These are phyloP conservation scores for Zostera marina DNA, from an alignment of 116 monocot genomes.

Conservation along the genomic window DNA sequence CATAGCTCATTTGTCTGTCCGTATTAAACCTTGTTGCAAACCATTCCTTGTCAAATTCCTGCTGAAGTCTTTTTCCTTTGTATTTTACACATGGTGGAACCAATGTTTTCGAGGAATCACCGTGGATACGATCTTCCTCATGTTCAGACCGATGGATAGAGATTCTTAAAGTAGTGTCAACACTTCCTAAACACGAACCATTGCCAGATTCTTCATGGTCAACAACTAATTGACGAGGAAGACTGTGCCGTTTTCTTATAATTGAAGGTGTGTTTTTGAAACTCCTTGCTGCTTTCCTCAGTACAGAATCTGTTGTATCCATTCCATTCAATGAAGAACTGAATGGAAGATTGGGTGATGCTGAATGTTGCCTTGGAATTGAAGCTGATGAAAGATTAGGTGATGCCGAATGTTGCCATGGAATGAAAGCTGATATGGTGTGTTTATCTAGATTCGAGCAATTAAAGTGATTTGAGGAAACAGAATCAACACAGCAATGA, in stretches of 20 bases:
- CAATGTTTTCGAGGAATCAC: background rate
- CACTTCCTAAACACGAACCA: constrained; percentile 4
- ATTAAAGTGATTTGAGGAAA: background rate
- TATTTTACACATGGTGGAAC: background rate
- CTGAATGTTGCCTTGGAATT: too few relatives aligned
- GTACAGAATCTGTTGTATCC: constrained; percentile 2
- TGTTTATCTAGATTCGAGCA: background rate
- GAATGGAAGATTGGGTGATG: constrained; percentile 7
- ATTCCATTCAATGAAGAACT: background rate
- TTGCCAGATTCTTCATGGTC: background rate
- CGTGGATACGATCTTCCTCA: background rate
- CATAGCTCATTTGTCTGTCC: background rate
- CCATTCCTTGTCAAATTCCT: constrained; percentile 11
- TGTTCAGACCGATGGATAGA: background rate
- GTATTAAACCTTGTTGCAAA: background rate
- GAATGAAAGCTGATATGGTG: background rate
- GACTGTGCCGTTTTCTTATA: constrained; percentile 11
- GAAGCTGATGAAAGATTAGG: constrained; percentile 8
- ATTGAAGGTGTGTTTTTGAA: constrained; percentile 26
- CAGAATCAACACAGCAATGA: background rate
- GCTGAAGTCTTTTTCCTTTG: constrained; percentile 9
- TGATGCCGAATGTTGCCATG: constrained; percentile 2
- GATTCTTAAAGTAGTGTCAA: constrained; percentile 4
- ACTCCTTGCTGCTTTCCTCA: constrained; percentile 12
- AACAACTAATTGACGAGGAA: background rate